These are phyloP conservation scores for Plectosphaerella cucumerina DNA, from an alignment of 2,329 filamentous ascomycete species.

Conservation along the genomic window DNA sequence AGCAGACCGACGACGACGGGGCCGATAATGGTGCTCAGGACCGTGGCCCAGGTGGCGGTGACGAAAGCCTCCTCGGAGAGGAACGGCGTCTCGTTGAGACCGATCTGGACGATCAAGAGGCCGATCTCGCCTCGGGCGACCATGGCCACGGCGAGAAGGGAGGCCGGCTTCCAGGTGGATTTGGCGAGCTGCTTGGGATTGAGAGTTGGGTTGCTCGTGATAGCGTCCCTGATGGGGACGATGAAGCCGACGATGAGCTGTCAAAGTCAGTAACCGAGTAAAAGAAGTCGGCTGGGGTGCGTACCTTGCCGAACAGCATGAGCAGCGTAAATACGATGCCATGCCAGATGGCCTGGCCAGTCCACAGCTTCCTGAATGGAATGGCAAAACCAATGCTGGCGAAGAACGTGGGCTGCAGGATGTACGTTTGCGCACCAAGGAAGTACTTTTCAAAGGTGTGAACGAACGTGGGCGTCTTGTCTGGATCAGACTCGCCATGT, in stretches of 20 bases:
- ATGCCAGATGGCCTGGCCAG: slow-evolving; percentile 46
- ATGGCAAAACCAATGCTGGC: slow-evolving; percentile 57
- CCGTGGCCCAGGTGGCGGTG: slow-evolving; percentile 51
- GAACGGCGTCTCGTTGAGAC: slow-evolving; percentile 30
- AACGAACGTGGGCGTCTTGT: slow-evolving; percentile 28
- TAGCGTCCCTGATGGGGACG: slow-evolving; percentile 26
- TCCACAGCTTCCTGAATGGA: slow-evolving; percentile 52
- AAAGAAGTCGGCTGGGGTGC: neutral
- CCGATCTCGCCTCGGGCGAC: slow-evolving; percentile 58
- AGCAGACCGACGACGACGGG: slow-evolving; percentile 47
- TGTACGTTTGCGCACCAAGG: slow-evolving; percentile 28
- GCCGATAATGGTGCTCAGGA: slow-evolving; percentile 51
- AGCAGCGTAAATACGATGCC: slow-evolving; percentile 52
- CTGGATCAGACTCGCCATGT: slow-evolving; percentile 24
- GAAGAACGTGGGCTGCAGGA: slow-evolving; percentile 57
- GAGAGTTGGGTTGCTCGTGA: slow-evolving; percentile 2
- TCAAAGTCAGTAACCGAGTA: neutral
- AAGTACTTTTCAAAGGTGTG: slow-evolving; percentile 33
- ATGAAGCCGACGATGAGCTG: slow-evolving; percentile 13
- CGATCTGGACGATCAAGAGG: slow-evolving; percentile 43
- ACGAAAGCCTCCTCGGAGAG: slow-evolving; percentile 51
- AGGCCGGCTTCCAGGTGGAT: slow-evolving; percentile 41
- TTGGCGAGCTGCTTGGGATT: slow-evolving; percentile 1
- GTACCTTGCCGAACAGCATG: slow-evolving; percentile 43
- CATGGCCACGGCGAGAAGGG: slow-evolving; percentile 55